Percentiles rank a stretch among this genome's conserved stretches.
Conservation (phyloP, 257 asterid genomes). For the Penstemon newberryi region DNA sequence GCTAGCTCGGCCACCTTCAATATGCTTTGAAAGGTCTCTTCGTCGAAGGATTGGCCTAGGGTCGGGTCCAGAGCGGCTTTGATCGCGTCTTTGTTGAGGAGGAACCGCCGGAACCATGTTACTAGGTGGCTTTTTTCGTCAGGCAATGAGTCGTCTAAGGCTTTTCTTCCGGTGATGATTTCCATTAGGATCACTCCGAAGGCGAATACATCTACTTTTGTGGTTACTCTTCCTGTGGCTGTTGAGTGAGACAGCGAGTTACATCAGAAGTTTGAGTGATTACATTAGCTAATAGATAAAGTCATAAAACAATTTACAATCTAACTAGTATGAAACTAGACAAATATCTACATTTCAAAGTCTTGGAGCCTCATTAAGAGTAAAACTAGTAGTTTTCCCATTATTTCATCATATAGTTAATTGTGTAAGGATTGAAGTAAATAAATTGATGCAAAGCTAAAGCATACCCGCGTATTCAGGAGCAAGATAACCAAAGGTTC, state of each 20-base stretch:
- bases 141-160: conserved; percentile 63
- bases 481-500: conserved; percentile 97
- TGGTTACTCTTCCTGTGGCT: conserved; percentile 90
- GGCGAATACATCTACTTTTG: conserved; percentile 82
- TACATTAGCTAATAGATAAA: not conserved
- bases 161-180: conserved; percentile 66
- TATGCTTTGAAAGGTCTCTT: conserved; percentile 51
- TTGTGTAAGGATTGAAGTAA: no score
- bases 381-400: no score
- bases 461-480: conserved; percentile 87
- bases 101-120: conserved; percentile 62
- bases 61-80: conserved; percentile 46
- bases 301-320: not conserved
- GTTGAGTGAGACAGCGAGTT: conserved; percentile 18
- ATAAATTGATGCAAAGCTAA: not conserved
- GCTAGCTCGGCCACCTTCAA: conserved; percentile 69
- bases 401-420: no score
- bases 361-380: no score
- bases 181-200: conserved; percentile 93
- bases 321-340: no score
- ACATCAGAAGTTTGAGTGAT: not conserved
- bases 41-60: conserved; percentile 39
- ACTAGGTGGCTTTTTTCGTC: conserved; percentile 67
- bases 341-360: no score
- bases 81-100: conserved; percentile 45